Evolutionary conservation across 371 early-diverging fungal genomes (phyloP).

Genomic region (Saksenaea oblongispora): DNA sequence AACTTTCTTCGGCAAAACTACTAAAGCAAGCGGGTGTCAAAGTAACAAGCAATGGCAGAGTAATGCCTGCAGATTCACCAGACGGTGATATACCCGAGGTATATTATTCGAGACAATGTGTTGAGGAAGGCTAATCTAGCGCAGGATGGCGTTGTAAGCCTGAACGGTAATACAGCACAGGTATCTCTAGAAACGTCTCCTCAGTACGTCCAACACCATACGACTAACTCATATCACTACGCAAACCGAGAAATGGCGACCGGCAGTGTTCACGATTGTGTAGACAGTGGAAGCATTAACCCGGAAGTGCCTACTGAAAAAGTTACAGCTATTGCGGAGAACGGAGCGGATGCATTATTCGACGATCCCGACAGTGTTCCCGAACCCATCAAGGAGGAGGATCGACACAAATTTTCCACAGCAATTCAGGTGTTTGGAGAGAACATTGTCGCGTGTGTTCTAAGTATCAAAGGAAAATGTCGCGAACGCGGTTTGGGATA

Average conservation of each 20-base stretch:
- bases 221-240: neutral
- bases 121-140: no score
- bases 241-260: neutral
- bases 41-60: slow-evolving; percentile 22
- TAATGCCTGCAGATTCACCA: slow-evolving; percentile 6
- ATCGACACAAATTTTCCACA: slow-evolving; percentile 38
- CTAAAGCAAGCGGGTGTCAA: slow-evolving; percentile 21
- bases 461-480: slow-evolving; percentile 48
- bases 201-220: neutral
- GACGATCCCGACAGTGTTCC: slow-evolving; percentile 30
- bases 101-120: neutral
- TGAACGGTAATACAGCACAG: neutral
- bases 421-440: slow-evolving; percentile 51
- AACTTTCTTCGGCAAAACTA: slow-evolving; percentile 20
- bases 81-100: neutral
- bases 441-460: slow-evolving; percentile 40
- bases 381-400: slow-evolving; percentile 54
- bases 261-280: neutral
- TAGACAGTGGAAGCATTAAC: neutral
- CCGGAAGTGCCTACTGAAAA: neutral
- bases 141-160: no score
- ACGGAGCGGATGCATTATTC: neutral
- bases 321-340: neutral
- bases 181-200: neutral
- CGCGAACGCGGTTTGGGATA: slow-evolving; percentile 48